Base-by-base conservation (phyloP, 306 rosid genomes). In the Rosa chinensis region DNA sequence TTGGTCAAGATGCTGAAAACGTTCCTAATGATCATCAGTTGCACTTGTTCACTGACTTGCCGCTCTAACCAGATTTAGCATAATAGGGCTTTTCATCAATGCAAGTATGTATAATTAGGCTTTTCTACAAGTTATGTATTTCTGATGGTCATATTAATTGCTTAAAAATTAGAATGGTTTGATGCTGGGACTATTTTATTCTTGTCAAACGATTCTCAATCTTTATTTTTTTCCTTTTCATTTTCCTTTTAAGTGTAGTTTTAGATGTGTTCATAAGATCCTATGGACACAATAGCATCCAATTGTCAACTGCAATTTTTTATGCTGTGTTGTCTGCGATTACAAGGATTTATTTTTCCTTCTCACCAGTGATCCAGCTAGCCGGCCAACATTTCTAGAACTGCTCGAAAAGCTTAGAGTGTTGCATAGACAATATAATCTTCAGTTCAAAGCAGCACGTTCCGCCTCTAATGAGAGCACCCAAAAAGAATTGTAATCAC, bases 371-470 rank as follows among this genome's bases (percentile, higher is more conserved):
- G 96, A 93, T 78, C 91, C 99, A 67, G 77, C 97, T 59, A n/a
- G 69, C 82, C 86, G 99, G 67, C 96, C 99, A 67, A 83, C 98
- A 59, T 95, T 95, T 74, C 98, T 86, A 76, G 96, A 85, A 82
- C 87, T 95, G 81, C 86, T 93, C 35, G 94, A 91, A 75, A 89
- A 61, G 84, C 88, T 95, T 11, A 82, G 82, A 83, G 97, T 90
- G 55, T 70, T 95, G 78, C 98, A 93, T 68, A 89, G 87, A 77
- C 82, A 72, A 73, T 89, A 79, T 79, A 82, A 85, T 74, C 79
- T 87, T 80, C 96, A 91, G 85, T 84, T 90, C 82, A 97, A 95
- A 63, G 97, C 98, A 50, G 88, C 88, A 32, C 91, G 98, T 32
- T 63, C 93, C 0, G 86, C 88, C 1, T 70, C 85, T 17, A 88